phyloP scores from a whole-genome alignment of 176 grass and related monocot species.

The Oryza rufipogon region DNA sequence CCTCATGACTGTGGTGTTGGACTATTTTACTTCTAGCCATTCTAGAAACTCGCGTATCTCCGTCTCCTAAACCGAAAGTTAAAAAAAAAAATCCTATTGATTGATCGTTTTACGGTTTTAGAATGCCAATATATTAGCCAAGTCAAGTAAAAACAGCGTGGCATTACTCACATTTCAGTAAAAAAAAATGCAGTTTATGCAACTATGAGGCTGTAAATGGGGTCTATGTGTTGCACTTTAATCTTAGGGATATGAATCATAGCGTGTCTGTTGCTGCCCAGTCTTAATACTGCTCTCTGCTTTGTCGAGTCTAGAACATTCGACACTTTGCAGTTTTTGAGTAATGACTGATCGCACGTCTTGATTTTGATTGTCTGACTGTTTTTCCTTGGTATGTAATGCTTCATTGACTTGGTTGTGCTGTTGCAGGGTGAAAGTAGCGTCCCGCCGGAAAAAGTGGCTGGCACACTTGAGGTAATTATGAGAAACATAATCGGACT shows the following conservation, averaged over 20 bases:
- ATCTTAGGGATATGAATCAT: background rate
- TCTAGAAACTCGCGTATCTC: background rate
- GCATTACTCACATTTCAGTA: background rate
- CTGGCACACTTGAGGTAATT: conserved; percentile 88
- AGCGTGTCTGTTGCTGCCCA: background rate
- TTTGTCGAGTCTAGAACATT: background rate
- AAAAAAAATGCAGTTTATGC: background rate
- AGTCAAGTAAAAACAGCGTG: background rate
- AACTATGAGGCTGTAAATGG: too few species aligned
- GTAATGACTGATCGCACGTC: background rate
- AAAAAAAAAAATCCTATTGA: background rate
- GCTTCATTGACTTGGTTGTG: background rate
- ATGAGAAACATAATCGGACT: background rate
- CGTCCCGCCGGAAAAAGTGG: conserved; percentile 48
- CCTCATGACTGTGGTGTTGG: background rate
- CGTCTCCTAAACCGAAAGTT: background rate
- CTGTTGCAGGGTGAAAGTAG: conserved; percentile 80
- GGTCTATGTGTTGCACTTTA: background rate
- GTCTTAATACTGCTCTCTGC: background rate
- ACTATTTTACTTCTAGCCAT: background rate
- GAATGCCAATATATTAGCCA: background rate
- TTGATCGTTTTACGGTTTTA: background rate
- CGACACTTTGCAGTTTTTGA: background rate
- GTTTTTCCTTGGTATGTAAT: background rate
- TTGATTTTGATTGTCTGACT: background rate